Evolutionary conservation across 1,284 basidiomycete species (phyloP).

Genomic region (Sporisorium reilianum): DNA sequence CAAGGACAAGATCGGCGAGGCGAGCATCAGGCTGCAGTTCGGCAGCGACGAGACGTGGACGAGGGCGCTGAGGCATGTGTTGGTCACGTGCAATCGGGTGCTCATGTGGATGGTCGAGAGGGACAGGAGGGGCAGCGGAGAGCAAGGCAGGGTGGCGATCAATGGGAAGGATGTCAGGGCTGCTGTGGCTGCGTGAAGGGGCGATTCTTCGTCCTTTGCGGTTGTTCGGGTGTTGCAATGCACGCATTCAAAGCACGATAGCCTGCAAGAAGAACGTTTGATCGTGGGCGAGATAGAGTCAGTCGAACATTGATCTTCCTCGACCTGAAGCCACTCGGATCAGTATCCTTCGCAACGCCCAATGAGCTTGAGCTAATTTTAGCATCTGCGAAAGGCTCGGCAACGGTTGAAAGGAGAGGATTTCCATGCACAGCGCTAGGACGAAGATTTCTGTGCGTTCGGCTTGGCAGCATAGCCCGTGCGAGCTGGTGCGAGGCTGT

Average conservation of each 20-base stretch:
- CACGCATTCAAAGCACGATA: neutral
- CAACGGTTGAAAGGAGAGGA: no score
- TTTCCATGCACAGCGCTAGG: no score
- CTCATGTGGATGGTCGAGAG: conserved; percentile 45
- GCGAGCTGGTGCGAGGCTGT: no score
- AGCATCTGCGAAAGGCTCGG: no score
- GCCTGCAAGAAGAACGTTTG: neutral
- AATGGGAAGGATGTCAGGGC: conserved; percentile 16
- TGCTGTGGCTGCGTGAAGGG: neutral
- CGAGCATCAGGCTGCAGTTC: conserved; percentile 92
- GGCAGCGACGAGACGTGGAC: conserved; percentile 94
- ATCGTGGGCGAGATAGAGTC: neutral
- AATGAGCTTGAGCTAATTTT: no score
- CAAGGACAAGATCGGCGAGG: conserved; percentile 95
- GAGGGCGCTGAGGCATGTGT: conserved; percentile 87
- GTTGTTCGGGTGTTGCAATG: neutral
- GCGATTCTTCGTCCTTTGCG: neutral
- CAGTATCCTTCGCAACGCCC: no score
- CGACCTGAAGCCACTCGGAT: no score
- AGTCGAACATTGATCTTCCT: neutral
- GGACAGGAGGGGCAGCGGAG: conserved; percentile 7
- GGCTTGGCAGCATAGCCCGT: no score
- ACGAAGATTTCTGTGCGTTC: no score
- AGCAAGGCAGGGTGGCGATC: conserved; percentile 11
- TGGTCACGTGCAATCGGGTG: conserved; percentile 74